A percentile compares a stretch with the other conserved stretches of the same genome.
Evolutionary conservation across 2,329 filamentous ascomycete genomes (phyloP).

Genomic region (Penicillium sclerotiorum): DNA sequence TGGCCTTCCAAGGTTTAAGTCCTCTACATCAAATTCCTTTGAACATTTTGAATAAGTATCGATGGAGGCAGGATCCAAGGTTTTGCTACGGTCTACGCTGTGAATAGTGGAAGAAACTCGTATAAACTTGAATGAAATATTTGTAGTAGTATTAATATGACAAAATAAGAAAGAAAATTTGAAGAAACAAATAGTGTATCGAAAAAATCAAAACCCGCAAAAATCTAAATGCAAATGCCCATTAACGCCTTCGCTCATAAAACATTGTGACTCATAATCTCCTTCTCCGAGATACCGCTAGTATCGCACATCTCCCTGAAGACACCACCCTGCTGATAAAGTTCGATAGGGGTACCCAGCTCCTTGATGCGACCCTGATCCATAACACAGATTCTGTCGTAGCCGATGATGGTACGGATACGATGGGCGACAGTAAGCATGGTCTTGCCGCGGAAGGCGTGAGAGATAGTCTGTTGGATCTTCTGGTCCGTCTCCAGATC

Average conservation of each 20-base stretch:
- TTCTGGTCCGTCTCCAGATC: constrained; percentile 5
- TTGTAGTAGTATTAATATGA: too few species aligned
- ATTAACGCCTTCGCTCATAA: not conserved
- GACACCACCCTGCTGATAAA: not conserved
- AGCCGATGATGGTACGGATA: constrained; percentile 8
- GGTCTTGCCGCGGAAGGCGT: constrained; percentile 1
- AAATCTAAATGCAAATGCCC: not conserved
- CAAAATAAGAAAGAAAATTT: not conserved
- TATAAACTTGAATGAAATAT: too few species aligned
- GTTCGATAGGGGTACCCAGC: constrained; percentile 2
- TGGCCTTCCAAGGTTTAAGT: too few species aligned
- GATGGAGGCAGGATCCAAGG: too few species aligned
- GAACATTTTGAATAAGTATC: too few species aligned
- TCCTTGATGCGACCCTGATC: constrained; percentile 1
- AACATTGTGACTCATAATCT: not conserved
- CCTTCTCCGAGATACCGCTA: not conserved
- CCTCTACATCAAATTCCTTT: too few species aligned
- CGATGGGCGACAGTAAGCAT: constrained; percentile 7
- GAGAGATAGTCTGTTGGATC: constrained; percentile 4
- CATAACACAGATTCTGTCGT: constrained; percentile 7
- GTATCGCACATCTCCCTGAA: constrained; percentile 4
- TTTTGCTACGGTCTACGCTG: too few species aligned
- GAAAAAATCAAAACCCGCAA: not conserved
- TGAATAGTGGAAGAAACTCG: too few species aligned
- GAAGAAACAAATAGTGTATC: too few species aligned